phyloP scores from a whole-genome alignment of 2,329 filamentous ascomycete genomes.

The Bipolaris zeicola region DNA sequence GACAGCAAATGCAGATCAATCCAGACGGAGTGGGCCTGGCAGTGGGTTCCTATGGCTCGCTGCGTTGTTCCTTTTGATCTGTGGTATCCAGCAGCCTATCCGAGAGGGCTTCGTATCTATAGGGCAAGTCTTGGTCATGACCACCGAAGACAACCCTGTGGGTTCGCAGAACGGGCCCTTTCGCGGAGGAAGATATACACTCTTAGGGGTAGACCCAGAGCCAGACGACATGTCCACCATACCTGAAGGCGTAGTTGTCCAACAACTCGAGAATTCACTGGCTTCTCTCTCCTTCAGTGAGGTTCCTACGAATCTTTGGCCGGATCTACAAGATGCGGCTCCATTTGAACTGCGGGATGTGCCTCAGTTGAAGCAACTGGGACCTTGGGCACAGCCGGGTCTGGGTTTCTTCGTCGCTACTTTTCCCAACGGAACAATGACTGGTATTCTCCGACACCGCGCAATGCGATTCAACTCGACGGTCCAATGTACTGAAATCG shows the following conservation, averaged over 20 bases:
- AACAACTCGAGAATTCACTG: constrained; percentile 8
- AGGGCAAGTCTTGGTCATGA: background rate
- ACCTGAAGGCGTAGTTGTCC: constrained; percentile 14
- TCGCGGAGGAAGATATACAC: background rate
- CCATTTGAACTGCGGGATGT: background rate
- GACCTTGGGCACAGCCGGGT: background rate
- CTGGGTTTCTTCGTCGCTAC: background rate
- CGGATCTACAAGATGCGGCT: background rate
- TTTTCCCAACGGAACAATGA: constrained; percentile 7
- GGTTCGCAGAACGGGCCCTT: background rate
- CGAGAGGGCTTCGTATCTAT: constrained; percentile 8
- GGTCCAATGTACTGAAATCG: background rate
- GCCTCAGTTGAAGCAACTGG: background rate
- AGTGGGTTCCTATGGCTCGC: constrained; percentile 11
- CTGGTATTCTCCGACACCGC: constrained; percentile 8
- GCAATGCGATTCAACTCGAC: constrained; percentile 10
- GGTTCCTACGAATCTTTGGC: background rate
- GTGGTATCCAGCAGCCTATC: constrained; percentile 11
- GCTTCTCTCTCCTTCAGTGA: constrained; percentile 2
- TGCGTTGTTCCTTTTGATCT: constrained; percentile 4
- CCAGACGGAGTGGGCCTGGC: background rate
- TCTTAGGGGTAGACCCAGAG: constrained; percentile 10
- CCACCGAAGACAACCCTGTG: background rate
- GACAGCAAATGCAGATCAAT: background rate
- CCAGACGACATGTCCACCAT: constrained; percentile 14